Evolutionary conservation across 139 green algal species (phyloP).

Genomic region (Coelastrella sp.): DNA sequence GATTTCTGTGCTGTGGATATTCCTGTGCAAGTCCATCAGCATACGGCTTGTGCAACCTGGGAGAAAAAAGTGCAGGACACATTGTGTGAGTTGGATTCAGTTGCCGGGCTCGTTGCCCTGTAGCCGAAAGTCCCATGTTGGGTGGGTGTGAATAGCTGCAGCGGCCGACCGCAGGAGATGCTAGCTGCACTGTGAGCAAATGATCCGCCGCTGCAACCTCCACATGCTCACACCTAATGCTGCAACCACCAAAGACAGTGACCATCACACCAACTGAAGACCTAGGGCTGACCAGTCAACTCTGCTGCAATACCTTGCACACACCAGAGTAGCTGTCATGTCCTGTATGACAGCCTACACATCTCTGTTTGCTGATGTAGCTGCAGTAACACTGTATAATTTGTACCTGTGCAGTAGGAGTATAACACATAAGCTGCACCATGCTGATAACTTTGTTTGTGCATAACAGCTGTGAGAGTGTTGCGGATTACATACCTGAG

Average conservation of each 20-base stretch:
- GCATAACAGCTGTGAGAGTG: neutral
- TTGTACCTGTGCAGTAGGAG: too few relatives aligned
- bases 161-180: neutral
- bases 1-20: neutral
- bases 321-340: neutral
- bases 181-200: neutral
- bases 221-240: too few relatives aligned
- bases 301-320: neutral
- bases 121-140: neutral
- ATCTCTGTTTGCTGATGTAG: too few relatives aligned
- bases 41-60: slow-evolving; percentile 30
- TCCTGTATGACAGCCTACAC: too few relatives aligned
- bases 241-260: too few relatives aligned
- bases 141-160: neutral
- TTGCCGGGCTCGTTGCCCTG: neutral
- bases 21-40: neutral
- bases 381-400: too few relatives aligned
- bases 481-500: neutral
- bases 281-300: neutral
- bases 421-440: too few relatives aligned
- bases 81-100: neutral
- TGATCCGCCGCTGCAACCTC: too few relatives aligned
- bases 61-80: neutral
- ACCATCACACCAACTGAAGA: too few relatives aligned
- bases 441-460: neutral